Base-by-base conservation (phyloP, 805 yeast genomes). In the Starmerella stigmatis region DNA sequence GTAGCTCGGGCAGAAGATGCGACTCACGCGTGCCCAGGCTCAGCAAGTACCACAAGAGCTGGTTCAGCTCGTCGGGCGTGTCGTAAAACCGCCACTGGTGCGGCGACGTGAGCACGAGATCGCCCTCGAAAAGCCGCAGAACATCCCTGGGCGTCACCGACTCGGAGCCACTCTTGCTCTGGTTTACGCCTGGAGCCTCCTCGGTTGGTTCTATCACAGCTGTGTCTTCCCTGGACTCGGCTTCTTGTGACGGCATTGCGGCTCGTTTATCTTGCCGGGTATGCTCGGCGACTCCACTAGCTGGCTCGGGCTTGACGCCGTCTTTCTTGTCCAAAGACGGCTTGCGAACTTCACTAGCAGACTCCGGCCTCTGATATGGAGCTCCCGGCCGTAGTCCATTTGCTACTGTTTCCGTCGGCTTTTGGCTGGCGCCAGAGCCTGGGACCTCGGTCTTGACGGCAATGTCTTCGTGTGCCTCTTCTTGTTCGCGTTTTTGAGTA, bases 31-130 rank as follows among this genome's bases (percentile, higher is more conserved):
- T 27, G n/a, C 57, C 56, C 9, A 40, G 34, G 16, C 20, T 16
- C 25, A 45, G 35, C 25, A 46, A 37, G 30, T 45, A 39, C 13
- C 17, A 2, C 17, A 38, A 19, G 3, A 56, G 48, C 28, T 27
- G 32, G 16, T 34, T 38, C 16, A 56, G 21, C 41, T 53, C 55
- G 12, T 37, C 46, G 23, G 47, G 51, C 16, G 48, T 46, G 2
- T 53, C 56, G 41, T 55, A 55, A 47, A 31, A 55, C 19, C 58
- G 44, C 60, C 60, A 56, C 28, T 56, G 45, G 21, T 49, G 22
- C 16, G 56, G 48, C 22, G 44, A 28, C 22, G 41, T 19, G 15
- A 49, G 33, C 20, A 22, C 22, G n/a, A 21, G 3, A 2, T 40
- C 40, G 29, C 49, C 46, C 39, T 54, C 52, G 22, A 47, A 43